Evolutionary conservation across 1,284 basidiomycete species (phyloP), one percentile per base, ranked within the genome.

Genomic region (Puccinia coronata): DNA sequence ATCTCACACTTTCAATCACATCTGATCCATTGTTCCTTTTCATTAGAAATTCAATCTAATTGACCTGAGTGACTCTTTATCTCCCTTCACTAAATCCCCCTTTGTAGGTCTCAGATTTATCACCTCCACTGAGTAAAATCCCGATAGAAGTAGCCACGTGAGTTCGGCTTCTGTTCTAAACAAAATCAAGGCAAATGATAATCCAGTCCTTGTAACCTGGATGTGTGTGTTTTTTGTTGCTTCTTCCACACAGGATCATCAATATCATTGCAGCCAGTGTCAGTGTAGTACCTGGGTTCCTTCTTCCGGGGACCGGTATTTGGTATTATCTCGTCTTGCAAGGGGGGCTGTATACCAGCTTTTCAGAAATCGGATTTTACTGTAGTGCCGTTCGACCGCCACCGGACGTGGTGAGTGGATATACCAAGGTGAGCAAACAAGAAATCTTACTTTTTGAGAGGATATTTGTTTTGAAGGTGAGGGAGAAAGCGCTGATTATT

Each of bases 381-480:
- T 69, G 57, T 23, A 80, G 69, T 34, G 61, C 57, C 14, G 53
- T 80, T 41, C 67, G 78, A 31, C 41, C 67, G 14, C 78, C 78
- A 2, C 78, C 78, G 55, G 78, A 80, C 31, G 78, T 80, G 53
- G 59, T 71, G n/a, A 80, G 78, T 59, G 78, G 78, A 49, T 80
- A 80, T 63, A 80, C 78, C n/a, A 71, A 80, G 57, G 78, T 80
- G 59, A 47, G 67, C 47, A 39, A 43, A 20, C 20, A 39, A 49
- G 39, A 49, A 49, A 47, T 28, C 67, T 31, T 14, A 9, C 1
- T n/a, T n/a, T n/a, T n/a, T n/a, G n/a, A n/a, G n/a, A n/a, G n/a
- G n/a, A n/a, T n/a, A n/a, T n/a, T n/a, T n/a, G n/a, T n/a, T n/a
- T n/a, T n/a, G n/a, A 25, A 25, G 9, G 34, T 28, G 41, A 69